phyloP scores from a whole-genome alignment of 495 filamentous ascomycete genomes.

The Chaetomium tenue region DNA sequence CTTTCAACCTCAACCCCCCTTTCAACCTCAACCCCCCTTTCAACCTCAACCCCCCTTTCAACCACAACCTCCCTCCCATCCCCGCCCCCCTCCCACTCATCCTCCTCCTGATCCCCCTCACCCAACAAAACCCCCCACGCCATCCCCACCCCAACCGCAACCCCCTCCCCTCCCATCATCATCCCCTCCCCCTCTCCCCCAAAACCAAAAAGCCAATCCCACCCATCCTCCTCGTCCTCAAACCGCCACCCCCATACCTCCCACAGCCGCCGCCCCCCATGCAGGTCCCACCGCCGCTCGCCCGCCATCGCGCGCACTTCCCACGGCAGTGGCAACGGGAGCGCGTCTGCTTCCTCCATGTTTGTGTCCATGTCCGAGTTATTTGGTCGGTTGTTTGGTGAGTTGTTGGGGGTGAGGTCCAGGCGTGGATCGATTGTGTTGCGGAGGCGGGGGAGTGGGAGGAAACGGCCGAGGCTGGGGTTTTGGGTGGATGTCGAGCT shows the following conservation, averaged over 20 bases:
- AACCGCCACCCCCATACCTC: constrained; percentile 1
- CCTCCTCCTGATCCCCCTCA: too few relatives aligned
- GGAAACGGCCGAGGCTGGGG: background rate
- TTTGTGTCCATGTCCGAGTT: too few relatives aligned
- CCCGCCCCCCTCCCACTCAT: background rate
- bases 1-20: background rate
- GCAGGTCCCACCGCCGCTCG: constrained; percentile 15
- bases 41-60: background rate
- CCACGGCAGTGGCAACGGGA: background rate
- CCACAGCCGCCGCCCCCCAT: background rate
- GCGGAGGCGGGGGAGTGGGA: background rate
- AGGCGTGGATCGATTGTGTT: background rate
- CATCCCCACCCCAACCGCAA: constrained; percentile 1
- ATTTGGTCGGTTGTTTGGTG: too few relatives aligned
- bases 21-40: too few relatives aligned
- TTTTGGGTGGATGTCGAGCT: too few relatives aligned
- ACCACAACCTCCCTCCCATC: background rate
- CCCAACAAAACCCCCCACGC: background rate
- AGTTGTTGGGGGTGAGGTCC: too few relatives aligned
- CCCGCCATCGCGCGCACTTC: constrained; percentile 6
- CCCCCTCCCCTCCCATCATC: background rate
- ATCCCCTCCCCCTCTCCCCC: background rate
- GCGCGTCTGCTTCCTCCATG: too few relatives aligned
- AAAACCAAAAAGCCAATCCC: constrained; percentile 1
- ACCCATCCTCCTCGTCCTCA: background rate